Percentiles rank a stretch among this genome's conserved stretches.
Conservation (phyloP, 164 flowering plant species). For the Macadamia tetraphylla region DNA sequence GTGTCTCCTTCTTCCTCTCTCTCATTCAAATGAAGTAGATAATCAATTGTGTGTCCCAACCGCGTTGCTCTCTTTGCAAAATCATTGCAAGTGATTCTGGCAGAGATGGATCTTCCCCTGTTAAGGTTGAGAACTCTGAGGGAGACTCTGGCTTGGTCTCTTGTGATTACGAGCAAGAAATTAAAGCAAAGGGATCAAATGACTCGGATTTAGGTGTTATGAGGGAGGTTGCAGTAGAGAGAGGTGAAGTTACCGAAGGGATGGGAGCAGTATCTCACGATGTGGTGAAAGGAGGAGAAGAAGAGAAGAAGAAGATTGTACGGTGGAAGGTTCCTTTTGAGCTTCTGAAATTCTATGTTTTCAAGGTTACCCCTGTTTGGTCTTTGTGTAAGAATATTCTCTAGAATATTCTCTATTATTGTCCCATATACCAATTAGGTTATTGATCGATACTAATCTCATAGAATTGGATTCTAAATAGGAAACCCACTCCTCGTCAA, state of each 20-base stretch:
- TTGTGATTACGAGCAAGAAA: conserved; percentile 8
- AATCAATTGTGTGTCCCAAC: too few relatives aligned
- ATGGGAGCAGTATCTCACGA: conserved; percentile 2
- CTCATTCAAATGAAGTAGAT: too few relatives aligned
- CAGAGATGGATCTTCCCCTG: conserved; percentile 9
- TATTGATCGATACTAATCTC: too few relatives aligned
- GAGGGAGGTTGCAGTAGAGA: too few relatives aligned
- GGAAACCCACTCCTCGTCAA: too few relatives aligned
- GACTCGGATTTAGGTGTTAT: too few relatives aligned
- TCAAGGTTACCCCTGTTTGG: conserved; percentile 78
- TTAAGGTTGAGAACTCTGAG: conserved; percentile 9
- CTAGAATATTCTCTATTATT: too few relatives aligned
- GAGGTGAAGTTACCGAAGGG: neutral
- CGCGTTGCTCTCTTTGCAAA: too few relatives aligned
- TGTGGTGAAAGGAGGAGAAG: conserved; percentile 12
- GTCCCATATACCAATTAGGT: too few relatives aligned
- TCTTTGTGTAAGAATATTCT: conserved; percentile 25
- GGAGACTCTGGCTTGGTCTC: conserved; percentile 9
- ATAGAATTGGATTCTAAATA: too few relatives aligned
- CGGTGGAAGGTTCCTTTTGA: conserved; percentile 95
- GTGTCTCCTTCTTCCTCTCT: too few relatives aligned
- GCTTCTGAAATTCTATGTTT: conserved; percentile 58
- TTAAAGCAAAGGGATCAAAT: neutral
- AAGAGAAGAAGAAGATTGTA: conserved; percentile 31
- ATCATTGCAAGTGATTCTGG: conserved; percentile 19